Base-by-base conservation (phyloP, 1,284 basidiomycete genomes). In the Cryptococcus amylolentus region DNA sequence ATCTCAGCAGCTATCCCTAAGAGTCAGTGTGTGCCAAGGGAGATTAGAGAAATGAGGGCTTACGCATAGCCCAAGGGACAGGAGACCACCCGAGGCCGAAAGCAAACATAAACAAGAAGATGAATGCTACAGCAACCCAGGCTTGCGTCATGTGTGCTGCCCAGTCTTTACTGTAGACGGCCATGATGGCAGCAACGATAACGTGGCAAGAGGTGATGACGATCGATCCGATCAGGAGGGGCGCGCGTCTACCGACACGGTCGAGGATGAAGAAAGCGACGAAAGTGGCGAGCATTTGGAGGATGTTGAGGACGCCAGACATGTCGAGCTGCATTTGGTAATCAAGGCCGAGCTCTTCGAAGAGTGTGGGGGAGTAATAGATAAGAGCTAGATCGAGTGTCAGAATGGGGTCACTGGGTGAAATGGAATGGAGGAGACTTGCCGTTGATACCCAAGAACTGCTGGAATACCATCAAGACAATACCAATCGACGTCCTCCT, bases 181-280 rank as follows among this genome's bases (percentile, higher is more conserved):
- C 67, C 37, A 70, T 67, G 50, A 75, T 56, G 6, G 56, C 54
- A 1, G 62, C 71, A 31, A 67, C 62, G 23, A 72, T 62, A 26
- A 66, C 52, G 51, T 69, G 67, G 0, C 59, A 56, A 9, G 63
- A 49, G 12, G 49, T 43, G 38, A 56, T 58, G 12, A 59, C 58
- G 12, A 51, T 14, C 1, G 65, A 57, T 0, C 69, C 68, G 39
- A 42, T 47, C n/a, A 78, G 57, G 23, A 78, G 63, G 8, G 71
- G 64, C 5, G 66, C 67, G 14, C 64, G 60, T n/a, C 78, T 68
- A 40, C 77, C 77, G 6, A 77, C 51, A 2, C 64, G 60, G 61
- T 79, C 78, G 42, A 78, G 62, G 55, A 72, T 68, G 59, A 78
- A 55, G 43, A 78, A 55, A 7, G 71, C 59, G 14, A 65, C 57